Conservation (phyloP, 2,329 filamentous ascomycete species). For the Aspergillus candidus region DNA sequence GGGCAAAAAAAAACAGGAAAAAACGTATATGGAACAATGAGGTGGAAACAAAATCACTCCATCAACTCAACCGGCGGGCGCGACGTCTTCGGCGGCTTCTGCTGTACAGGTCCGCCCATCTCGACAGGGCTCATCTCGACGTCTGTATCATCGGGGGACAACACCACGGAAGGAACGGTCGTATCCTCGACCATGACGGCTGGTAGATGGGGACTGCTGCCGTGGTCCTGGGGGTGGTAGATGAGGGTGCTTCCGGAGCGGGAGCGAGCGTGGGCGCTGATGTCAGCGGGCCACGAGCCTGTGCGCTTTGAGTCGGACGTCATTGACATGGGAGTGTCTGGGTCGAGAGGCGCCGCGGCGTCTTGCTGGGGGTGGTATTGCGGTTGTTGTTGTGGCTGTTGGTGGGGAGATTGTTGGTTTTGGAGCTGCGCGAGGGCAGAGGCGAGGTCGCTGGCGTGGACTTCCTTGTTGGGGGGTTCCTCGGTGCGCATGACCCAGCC, state of each 20-base stretch:
- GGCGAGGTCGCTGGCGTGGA: conserved; percentile 57
- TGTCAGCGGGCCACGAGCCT: conserved; percentile 24
- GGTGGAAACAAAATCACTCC: conserved; percentile 26
- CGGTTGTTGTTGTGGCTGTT: too few relatives aligned
- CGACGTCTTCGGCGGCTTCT: conserved; percentile 47
- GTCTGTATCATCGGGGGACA: conserved; percentile 39
- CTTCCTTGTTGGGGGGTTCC: conserved; percentile 60
- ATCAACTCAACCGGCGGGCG: conserved; percentile 54
- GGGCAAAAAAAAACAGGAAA: neutral
- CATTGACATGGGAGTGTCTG: conserved; percentile 32
- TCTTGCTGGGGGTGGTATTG: too few relatives aligned
- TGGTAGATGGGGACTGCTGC: conserved; percentile 53
- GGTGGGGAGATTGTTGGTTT: conserved; percentile 16
- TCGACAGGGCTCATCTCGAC: conserved; percentile 40
- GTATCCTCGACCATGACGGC: conserved; percentile 61
- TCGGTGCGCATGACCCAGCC: conserved; percentile 60
- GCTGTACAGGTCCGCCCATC: conserved; percentile 28
- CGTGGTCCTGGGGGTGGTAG: conserved; percentile 58
- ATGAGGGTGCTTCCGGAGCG: conserved; percentile 55
- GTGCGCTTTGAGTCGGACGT: conserved; percentile 26
- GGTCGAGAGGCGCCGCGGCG: conserved; percentile 12
- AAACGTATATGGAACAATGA: neutral
- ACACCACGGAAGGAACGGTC: conserved; percentile 28
- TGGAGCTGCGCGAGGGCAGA: conserved; percentile 49
- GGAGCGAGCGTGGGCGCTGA: conserved; percentile 19